These are phyloP conservation scores for Phytophthora palmivora DNA, from an alignment of 352 stramenopile genomes.

Conservation along the genomic window DNA sequence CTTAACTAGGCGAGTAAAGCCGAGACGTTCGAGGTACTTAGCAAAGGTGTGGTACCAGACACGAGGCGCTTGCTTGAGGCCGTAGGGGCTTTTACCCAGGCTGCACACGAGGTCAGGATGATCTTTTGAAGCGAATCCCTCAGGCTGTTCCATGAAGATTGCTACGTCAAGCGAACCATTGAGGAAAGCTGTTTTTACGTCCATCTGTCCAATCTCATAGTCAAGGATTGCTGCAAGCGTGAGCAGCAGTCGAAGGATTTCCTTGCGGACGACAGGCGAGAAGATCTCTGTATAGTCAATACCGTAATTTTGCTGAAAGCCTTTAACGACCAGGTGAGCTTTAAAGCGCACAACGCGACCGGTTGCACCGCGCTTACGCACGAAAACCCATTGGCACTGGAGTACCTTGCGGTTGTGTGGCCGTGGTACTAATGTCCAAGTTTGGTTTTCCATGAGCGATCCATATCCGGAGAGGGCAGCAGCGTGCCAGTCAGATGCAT, in stretches of 20 bases:
- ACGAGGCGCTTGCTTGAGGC: constrained; percentile 2
- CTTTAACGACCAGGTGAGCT: constrained; percentile 1
- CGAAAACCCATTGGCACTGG: too few relatives aligned
- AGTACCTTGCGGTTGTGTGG: constrained; percentile 1
- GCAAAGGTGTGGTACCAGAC: constrained; percentile 10
- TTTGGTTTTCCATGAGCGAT: not conserved
- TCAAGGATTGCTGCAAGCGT: too few relatives aligned
- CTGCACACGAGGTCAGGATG: not conserved
- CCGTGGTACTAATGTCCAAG: not conserved
- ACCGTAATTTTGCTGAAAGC: constrained; percentile 2
- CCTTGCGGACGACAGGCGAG: constrained; percentile 3
- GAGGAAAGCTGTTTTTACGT: constrained; percentile 10
- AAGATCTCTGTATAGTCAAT: constrained; percentile 10
- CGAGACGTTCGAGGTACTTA: constrained; percentile 4
- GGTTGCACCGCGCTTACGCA: not conserved
- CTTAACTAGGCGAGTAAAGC: constrained; percentile 5
- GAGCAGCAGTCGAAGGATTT: constrained; percentile 17
- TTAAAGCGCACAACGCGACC: constrained; percentile 9
- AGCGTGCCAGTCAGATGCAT: too few relatives aligned
- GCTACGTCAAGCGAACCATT: constrained; percentile 1
- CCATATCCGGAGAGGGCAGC: too few relatives aligned
- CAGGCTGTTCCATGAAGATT: constrained; percentile 15
- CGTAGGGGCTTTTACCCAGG: constrained; percentile 6
- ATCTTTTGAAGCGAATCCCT: not conserved
- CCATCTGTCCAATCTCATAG: constrained; percentile 12